These are phyloP conservation scores for Pichia paraexigua DNA, from an alignment of 805 yeast species.

Conservation along the genomic window DNA sequence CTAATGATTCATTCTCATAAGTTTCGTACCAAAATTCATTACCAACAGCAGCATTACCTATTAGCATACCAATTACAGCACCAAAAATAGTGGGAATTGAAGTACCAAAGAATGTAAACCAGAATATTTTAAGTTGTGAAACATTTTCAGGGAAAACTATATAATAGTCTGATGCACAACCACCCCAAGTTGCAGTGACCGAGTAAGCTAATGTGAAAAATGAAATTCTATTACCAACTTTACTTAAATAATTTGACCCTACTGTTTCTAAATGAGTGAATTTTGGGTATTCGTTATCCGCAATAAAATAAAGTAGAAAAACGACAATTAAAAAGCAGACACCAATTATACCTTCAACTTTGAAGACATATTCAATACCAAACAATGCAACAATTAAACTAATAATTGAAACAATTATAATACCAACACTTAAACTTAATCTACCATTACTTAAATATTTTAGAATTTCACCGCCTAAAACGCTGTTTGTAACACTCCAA, in stretches of 20 bases:
- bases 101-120: conserved; percentile 58
- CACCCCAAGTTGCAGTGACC: conserved; percentile 84
- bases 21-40: conserved; percentile 50
- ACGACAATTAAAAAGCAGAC: conserved; percentile 64
- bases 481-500: conserved; percentile 92
- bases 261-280: conserved; percentile 31
- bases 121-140: conserved; percentile 44
- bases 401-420: conserved; percentile 56
- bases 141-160: conserved; percentile 71
- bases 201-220: conserved; percentile 70
- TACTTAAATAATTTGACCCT: conserved; percentile 32
- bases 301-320: conserved; percentile 55
- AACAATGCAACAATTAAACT: conserved; percentile 64
- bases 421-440: conserved; percentile 68
- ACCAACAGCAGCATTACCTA: conserved; percentile 57
- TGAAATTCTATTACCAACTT: conserved; percentile 62
- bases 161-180: conserved; percentile 78
- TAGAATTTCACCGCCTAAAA: conserved; percentile 80
- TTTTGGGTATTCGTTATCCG: conserved; percentile 35
- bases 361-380: conserved; percentile 66
- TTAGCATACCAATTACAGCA: conserved; percentile 62
- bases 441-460: conserved; percentile 55
- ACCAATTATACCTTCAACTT: conserved; percentile 60
- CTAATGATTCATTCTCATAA: conserved; percentile 57
- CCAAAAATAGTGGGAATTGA: conserved; percentile 69